A percentile compares a stretch with the other conserved stretches of the same genome.
These are phyloP conservation scores for Clonostachys solani DNA, from an alignment of 2,329 filamentous ascomycete genomes.

Conservation along the genomic window DNA sequence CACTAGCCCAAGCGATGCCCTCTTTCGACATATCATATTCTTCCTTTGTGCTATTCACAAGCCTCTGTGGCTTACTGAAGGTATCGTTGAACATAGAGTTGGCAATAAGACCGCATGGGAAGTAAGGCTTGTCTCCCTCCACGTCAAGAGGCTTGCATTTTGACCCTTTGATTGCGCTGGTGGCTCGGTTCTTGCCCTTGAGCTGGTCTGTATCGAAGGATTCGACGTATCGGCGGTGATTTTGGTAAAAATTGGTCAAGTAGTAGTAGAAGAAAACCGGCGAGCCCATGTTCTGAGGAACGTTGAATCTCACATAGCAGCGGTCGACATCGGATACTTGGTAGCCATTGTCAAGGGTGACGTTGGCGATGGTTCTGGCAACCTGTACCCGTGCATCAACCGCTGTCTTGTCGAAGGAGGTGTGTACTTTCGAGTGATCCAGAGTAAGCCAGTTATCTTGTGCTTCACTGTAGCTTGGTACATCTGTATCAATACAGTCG, in stretches of 20 bases:
- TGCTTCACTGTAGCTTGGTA: constrained; percentile 32
- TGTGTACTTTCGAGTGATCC: constrained; percentile 51
- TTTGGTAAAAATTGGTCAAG: constrained; percentile 98
- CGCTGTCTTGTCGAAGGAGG: constrained; percentile 57
- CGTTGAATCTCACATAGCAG: constrained; percentile 75
- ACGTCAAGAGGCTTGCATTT: constrained; percentile 71
- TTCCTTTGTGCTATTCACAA: constrained; percentile 39
- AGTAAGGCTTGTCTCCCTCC: constrained; percentile 64
- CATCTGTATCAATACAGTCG: constrained; percentile 54
- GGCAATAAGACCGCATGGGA: constrained; percentile 92
- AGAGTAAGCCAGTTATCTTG: constrained; percentile 39
- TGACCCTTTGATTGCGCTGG: constrained; percentile 57
- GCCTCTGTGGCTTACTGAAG: constrained; percentile 60
- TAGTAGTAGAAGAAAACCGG: constrained; percentile 93
- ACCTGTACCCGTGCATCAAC: constrained; percentile 37
- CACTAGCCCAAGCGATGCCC: constrained; percentile 83
- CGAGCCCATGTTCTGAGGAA: constrained; percentile 73
- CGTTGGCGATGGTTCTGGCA: constrained; percentile 25
- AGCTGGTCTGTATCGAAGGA: constrained; percentile 83
- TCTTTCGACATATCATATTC: constrained; percentile 71
- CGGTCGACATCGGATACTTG: constrained; percentile 32
- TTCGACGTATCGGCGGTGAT: constrained; percentile 92
- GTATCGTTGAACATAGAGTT: constrained; percentile 98
- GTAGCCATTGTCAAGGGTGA: constrained; percentile 24
- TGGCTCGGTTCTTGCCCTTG: constrained; percentile 60